Evolutionary conservation across 768 basidiomycete genomes (phyloP).

Genomic region (Boletellus ananas): DNA sequence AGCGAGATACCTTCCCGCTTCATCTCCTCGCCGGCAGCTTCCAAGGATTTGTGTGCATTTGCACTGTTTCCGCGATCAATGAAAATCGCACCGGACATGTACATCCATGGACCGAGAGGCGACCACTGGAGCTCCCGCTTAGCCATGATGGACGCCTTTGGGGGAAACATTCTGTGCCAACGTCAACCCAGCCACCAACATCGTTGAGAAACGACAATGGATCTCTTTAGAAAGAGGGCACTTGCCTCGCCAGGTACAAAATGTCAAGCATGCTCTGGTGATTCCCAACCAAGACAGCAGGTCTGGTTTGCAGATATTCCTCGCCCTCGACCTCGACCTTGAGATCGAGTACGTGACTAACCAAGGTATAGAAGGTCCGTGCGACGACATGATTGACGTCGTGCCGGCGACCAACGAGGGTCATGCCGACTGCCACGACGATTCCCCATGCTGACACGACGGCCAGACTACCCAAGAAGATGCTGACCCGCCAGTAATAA

Average conservation of each 20-base stretch:
- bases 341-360: constrained; percentile 61
- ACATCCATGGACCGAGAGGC: constrained; percentile 91
- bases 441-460: constrained; percentile 71
- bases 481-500: constrained; percentile 69
- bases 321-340: constrained; percentile 78
- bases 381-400: constrained; percentile 85
- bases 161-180: constrained; percentile 70
- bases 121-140: constrained; percentile 85
- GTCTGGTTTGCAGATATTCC: constrained; percentile 69
- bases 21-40: constrained; percentile 75
- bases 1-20: constrained; percentile 66
- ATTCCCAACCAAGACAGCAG: constrained; percentile 78
- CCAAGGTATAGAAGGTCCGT: constrained; percentile 71
- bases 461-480: constrained; percentile 70
- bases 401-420: constrained; percentile 62
- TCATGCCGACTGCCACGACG: constrained; percentile 61
- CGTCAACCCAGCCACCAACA: not conserved
- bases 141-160: constrained; percentile 81
- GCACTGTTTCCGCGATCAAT: constrained; percentile 81
- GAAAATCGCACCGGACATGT: constrained; percentile 85
- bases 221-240: constrained; percentile 1
- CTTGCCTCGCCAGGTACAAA: constrained; percentile 74
- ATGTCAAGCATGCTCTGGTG: constrained; percentile 95
- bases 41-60: constrained; percentile 70
- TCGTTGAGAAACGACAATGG: too few species aligned